phyloP scores from a whole-genome alignment of 306 rosid genomes.

The Pterocarpus santalinus region DNA sequence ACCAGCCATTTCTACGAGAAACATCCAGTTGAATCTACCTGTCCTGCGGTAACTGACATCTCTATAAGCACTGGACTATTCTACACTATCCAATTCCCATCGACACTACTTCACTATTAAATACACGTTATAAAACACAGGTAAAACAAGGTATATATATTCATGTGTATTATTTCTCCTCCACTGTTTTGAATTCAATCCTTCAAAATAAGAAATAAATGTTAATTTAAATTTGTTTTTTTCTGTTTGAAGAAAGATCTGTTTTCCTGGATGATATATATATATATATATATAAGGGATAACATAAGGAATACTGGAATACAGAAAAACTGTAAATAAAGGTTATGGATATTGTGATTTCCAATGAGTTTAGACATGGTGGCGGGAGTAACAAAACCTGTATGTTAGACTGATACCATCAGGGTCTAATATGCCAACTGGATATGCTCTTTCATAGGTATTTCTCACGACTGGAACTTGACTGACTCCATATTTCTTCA shows the following conservation, averaged over 20 bases:
- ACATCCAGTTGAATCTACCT: too few species aligned
- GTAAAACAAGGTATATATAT: too few species aligned
- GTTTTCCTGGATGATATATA: not conserved
- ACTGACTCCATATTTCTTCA: slow-evolving; percentile 70
- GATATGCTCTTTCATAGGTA: slow-evolving; percentile 58
- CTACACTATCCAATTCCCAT: too few species aligned
- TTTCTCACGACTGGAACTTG: slow-evolving; percentile 75
- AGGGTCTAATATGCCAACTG: slow-evolving; percentile 83
- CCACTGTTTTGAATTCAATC: slow-evolving; percentile 3
- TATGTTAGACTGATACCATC: slow-evolving; percentile 80
- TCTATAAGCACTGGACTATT: too few species aligned
- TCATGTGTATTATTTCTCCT: slow-evolving; percentile 11
- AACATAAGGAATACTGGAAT: not conserved
- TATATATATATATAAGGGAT: not conserved
- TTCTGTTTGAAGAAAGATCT: slow-evolving; percentile 5
- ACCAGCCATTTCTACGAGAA: slow-evolving; percentile 1
- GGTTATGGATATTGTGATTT: not conserved
- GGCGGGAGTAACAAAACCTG: slow-evolving; percentile 65
- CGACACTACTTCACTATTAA: too few species aligned
- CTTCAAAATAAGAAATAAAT: slow-evolving; percentile 37
- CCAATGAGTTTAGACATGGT: not conserved
- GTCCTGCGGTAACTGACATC: too few species aligned
- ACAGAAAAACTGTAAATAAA: not conserved
- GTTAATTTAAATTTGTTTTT: not conserved
- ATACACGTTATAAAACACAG: too few species aligned